These are phyloP conservation scores for Cystoderma amianthinum DNA, from an alignment of 768 basidiomycete genomes.

Conservation along the genomic window DNA sequence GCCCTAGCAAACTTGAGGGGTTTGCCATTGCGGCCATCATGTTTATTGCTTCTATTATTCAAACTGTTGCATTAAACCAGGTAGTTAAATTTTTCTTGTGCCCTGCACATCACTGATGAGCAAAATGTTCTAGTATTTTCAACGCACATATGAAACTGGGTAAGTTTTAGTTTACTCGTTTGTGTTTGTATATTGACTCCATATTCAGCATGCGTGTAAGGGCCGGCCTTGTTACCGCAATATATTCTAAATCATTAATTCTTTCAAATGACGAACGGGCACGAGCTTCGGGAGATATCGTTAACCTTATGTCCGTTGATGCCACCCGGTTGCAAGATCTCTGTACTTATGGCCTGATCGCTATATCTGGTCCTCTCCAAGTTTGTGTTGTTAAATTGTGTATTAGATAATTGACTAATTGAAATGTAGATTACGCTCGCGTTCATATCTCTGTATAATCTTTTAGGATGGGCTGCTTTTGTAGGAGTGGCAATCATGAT, in stretches of 20 bases:
- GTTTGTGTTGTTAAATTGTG: constrained; percentile 23
- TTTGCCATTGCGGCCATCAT: constrained; percentile 72
- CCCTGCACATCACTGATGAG: too few species aligned
- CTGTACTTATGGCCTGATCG: constrained; percentile 78
- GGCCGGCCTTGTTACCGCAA: constrained; percentile 77
- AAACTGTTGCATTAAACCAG: constrained; percentile 79
- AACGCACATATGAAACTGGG: constrained; percentile 72
- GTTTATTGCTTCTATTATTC: constrained; percentile 74
- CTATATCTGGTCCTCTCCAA: constrained; percentile 83
- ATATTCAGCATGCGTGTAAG: constrained; percentile 77
- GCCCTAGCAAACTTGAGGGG: constrained; percentile 48
- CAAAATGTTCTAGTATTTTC: constrained; percentile 77
- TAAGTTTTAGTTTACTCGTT: constrained; percentile 10
- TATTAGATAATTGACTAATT: not conserved
- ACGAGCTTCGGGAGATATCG: constrained; percentile 85
- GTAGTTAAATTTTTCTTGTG: constrained; percentile 22
- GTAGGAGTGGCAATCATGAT: constrained; percentile 87
- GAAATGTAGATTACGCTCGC: constrained; percentile 67
- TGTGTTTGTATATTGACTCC: not conserved
- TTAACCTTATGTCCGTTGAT: constrained; percentile 91
- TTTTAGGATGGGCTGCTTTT: constrained; percentile 89
- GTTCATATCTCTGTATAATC: constrained; percentile 82
- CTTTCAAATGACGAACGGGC: constrained; percentile 82
- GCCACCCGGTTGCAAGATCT: constrained; percentile 74
- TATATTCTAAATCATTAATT: constrained; percentile 82